Evolutionary conservation across 1,284 basidiomycete genomes (phyloP), one percentile per base, ranked within the genome.

Genomic region (Cryptococcus sp.): DNA sequence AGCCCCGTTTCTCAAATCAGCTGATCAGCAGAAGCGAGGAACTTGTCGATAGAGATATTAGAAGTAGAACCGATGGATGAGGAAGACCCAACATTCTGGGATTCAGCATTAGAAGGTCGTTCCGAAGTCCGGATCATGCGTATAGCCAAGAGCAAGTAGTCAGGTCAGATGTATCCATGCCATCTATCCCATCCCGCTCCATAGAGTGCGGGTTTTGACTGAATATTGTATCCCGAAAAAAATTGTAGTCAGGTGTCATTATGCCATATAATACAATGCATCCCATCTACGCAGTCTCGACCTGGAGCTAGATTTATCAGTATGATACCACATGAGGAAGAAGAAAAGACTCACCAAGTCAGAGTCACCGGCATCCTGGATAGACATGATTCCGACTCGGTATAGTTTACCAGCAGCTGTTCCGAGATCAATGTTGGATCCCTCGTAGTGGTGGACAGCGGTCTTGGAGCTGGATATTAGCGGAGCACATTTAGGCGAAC

Each of bases 321-420:
- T 18, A 23, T 4, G 7, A 11, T 11, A 11, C 2, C 21, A 13
- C 14, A 25, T 14, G 24, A 16, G 42, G 21, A 31, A 36, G 37
- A 25, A n/a, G 23, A 14, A 22, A 19, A 13, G 18, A 72, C 72
- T 75, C 67, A 81, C 78, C 64, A 98, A 83, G 79, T 98, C 94
- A 66, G 90, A 93, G 82, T 98, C 94, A 77, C 94, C 96, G 67
- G 88, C 89, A 80, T 97, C 92, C 69, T 86, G 82, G 78, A 98
- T 85, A 68, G 93, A 93, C 90, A 98, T 94, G 74, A 97, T 90
- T 83, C 94, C 94, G 60, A 98, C 94, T 69, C 94, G 91, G 89
- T 98, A 99, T 65, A 98, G 85, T 81, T 94, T 96, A 78, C 96
- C 96, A 62, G 96, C 92, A 77, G 96, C 96, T 59, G 96, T 99